A percentile compares a stretch with the other conserved stretches of the same genome.
Evolutionary conservation across 2,329 filamentous ascomycete species (phyloP).

Genomic region (Diplocarpon rosae): DNA sequence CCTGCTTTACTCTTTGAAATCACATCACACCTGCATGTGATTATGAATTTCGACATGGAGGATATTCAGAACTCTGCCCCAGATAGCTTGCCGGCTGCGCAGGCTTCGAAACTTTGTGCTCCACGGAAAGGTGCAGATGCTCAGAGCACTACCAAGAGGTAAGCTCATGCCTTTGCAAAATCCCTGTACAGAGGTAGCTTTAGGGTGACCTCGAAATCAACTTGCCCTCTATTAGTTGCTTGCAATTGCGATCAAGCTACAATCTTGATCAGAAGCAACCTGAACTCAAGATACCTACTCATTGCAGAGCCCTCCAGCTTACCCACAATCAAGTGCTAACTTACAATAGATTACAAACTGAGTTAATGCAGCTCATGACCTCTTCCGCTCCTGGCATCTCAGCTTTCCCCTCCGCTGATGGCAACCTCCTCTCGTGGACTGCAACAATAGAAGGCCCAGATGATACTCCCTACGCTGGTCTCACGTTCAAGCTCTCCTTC

Average conservation of each 20-base stretch:
- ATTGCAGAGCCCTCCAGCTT: too few relatives aligned
- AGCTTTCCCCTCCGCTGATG: constrained; percentile 83
- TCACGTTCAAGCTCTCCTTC: constrained; percentile 88
- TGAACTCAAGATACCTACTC: too few relatives aligned
- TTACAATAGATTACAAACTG: constrained; percentile 69
- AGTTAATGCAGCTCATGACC: constrained; percentile 98
- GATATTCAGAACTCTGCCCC: constrained; percentile 59
- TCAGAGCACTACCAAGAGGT: constrained; percentile 73
- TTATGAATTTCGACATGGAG: constrained; percentile 36
- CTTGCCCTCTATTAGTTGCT: too few relatives aligned
- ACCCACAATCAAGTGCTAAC: neutral
- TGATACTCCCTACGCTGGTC: constrained; percentile 79
- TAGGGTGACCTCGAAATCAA: too few relatives aligned
- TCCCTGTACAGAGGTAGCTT: too few relatives aligned
- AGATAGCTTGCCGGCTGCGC: constrained; percentile 38
- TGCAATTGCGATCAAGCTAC: too few relatives aligned
- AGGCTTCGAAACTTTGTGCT: constrained; percentile 49
- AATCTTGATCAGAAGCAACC: too few relatives aligned
- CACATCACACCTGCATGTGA: neutral
- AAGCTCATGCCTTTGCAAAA: constrained; percentile 18
- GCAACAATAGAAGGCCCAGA: constrained; percentile 87
- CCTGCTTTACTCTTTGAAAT: constrained; percentile 5
- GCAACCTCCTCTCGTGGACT: constrained; percentile 85
- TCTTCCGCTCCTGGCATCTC: constrained; percentile 87
- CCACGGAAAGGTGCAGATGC: constrained; percentile 50